These are phyloP conservation scores for Delonix regia DNA, from an alignment of 306 rosid species.

Conservation along the genomic window DNA sequence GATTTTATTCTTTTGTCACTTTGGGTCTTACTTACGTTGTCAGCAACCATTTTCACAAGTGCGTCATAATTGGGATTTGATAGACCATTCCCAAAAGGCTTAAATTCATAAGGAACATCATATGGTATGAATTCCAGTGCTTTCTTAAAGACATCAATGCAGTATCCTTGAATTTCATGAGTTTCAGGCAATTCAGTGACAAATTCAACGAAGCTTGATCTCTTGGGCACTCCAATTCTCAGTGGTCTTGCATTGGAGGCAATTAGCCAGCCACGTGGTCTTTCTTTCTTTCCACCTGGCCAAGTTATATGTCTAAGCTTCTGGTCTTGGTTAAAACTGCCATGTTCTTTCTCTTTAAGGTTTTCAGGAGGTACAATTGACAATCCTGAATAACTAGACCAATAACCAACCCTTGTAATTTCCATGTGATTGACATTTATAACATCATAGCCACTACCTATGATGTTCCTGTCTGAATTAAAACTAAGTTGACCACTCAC, in stretches of 20 bases:
- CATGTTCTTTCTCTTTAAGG: conserved; percentile 17
- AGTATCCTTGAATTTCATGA: conserved; percentile 49
- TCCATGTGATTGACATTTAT: conserved; percentile 48
- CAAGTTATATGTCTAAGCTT: conserved; percentile 53
- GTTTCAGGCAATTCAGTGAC: conserved; percentile 39
- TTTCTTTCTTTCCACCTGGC: conserved; percentile 60
- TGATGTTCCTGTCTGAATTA: conserved; percentile 44
- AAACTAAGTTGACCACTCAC: conserved; percentile 55
- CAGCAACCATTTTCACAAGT: conserved; percentile 53
- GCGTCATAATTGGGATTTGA: conserved; percentile 53
- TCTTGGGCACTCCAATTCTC: conserved; percentile 63
- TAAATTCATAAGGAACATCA: conserved; percentile 50
- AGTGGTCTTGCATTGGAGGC: conserved; percentile 56
- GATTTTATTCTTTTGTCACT: conserved; percentile 1
- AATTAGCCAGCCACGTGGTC: conserved; percentile 67
- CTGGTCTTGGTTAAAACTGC: conserved; percentile 39
- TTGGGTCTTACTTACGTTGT: conserved; percentile 58
- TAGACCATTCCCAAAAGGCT: conserved; percentile 59
- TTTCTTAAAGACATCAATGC: conserved; percentile 55
- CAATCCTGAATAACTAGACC: conserved; percentile 56
- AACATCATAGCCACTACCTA: conserved; percentile 51
- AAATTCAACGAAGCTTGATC: conserved; percentile 65
- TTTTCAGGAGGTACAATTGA: conserved; percentile 54
- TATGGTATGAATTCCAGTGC: conserved; percentile 55
- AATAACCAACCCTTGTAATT: conserved; percentile 50